Evolutionary conservation across 352 stramenopile species (phyloP), one percentile per base, ranked within the genome.

Genomic region (Phytopythium oedochilum): DNA sequence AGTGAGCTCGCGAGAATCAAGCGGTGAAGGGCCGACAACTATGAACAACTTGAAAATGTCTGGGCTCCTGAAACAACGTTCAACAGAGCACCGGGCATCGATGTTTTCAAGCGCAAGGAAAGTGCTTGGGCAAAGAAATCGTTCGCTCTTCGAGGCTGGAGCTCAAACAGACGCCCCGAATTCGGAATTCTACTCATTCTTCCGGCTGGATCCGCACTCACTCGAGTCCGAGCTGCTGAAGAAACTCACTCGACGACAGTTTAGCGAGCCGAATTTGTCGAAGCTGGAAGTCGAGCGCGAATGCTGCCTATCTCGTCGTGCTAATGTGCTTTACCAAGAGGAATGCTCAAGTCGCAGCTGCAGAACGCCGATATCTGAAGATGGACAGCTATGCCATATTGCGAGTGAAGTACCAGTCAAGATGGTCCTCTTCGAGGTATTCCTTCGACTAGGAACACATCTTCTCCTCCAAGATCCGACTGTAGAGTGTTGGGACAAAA

Each of bases 371-470:
- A 23, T 7, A 36, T 15, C 34, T 7, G 39, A 18, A 9, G 39
- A 45, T 28, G 20, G 10, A 23, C 11, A 22, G n/a, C n/a, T n/a
- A 28, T 28, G 39, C 0, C 39, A 44, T 26, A 6, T 4, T 11
- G 9, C 20, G 40, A 46, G 40, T 10, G 40, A 46, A n/a, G 9
- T 15, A 18, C 40, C 40, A 28, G 40, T 46, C 8, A 46, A 46
- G 22, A 46, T n/a, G 22, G 15, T 55, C 22, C 17, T 72, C 56
- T 71, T 71, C 31, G 59, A 78, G 28, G 64, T 85, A 10, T 23
- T 85, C 3, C 42, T 80, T 8, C 71, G 82, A 32, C 44, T 85
- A 10, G 66, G 71, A 23, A 56, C 73, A 34, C 59, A 69, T 3
- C 60, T 88, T 8, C 59, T 84, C 38, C 64, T 70, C 10, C 59